Evolutionary conservation across 106 monocot genomes (phyloP).

Genomic region (Dendrobium catenatum): DNA sequence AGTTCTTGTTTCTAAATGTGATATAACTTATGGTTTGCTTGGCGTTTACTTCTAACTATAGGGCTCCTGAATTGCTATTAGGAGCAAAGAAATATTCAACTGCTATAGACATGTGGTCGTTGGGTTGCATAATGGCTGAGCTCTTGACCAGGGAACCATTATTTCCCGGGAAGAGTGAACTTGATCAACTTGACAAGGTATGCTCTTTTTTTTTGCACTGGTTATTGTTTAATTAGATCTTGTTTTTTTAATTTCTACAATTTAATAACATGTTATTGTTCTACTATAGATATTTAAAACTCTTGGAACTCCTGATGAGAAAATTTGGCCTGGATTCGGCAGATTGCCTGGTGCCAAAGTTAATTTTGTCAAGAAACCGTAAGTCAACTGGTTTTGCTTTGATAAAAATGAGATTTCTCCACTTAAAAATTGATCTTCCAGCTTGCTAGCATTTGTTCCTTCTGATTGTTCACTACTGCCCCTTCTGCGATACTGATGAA

Average conservation of each 20-base stretch:
- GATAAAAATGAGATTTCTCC: background rate
- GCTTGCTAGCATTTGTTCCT: background rate
- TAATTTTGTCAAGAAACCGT: slow-evolving; percentile 74
- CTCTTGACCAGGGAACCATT: slow-evolving; percentile 63
- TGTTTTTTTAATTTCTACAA: background rate
- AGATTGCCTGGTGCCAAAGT: slow-evolving; percentile 67
- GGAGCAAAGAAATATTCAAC: slow-evolving; percentile 70
- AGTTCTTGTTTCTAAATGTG: background rate
- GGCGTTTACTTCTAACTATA: slow-evolving; percentile 14
- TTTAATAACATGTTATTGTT: background rate
- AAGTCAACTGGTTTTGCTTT: slow-evolving; percentile 25
- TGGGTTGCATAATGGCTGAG: slow-evolving; percentile 88
- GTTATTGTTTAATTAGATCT: background rate
- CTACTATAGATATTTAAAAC: slow-evolving; percentile 68
- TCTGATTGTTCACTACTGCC: background rate
- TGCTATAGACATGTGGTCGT: slow-evolving; percentile 84
- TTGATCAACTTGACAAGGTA: slow-evolving; percentile 82
- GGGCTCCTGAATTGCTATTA: slow-evolving; percentile 71
- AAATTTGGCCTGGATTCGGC: slow-evolving; percentile 77
- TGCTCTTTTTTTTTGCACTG: background rate
- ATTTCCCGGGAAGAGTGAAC: slow-evolving; percentile 58
- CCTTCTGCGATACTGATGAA: background rate
- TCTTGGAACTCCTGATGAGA: slow-evolving; percentile 87
- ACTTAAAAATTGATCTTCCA: background rate
- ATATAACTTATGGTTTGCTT: background rate